A percentile compares a stretch with the other conserved stretches of the same genome.
phyloP scores from a whole-genome alignment of 805 yeast genomes.

The Saccharomycopsis oosterbeekiorum region DNA sequence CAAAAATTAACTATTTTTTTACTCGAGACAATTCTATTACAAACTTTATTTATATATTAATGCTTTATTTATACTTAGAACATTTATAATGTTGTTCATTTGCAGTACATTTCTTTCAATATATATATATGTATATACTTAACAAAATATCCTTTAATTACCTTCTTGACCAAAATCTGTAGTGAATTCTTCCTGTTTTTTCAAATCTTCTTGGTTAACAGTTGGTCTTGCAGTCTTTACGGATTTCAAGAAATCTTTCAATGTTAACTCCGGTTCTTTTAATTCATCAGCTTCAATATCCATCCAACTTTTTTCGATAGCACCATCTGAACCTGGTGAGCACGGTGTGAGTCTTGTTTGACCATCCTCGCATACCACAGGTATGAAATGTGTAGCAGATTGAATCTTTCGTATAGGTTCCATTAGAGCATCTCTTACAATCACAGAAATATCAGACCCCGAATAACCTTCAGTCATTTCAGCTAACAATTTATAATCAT shows the following conservation, averaged over 20 bases:
- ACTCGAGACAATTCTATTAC: too few species aligned
- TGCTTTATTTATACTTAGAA: too few species aligned
- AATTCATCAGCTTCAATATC: conserved; percentile 83
- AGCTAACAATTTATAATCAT: conserved; percentile 70
- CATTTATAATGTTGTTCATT: too few species aligned
- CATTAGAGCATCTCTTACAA: conserved; percentile 95
- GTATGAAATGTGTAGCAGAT: conserved; percentile 89
- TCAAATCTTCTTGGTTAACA: conserved; percentile 76
- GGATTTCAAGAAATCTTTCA: conserved; percentile 90
- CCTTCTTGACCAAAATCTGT: conserved; percentile 97
- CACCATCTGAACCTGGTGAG: conserved; percentile 90
- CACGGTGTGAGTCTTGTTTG: conserved; percentile 68
- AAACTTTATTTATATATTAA: too few species aligned
- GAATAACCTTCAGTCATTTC: conserved; percentile 96
- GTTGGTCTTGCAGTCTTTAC: conserved; percentile 90
- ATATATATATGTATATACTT: not conserved
- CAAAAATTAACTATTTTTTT: too few species aligned
- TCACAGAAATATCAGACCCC: conserved; percentile 95
- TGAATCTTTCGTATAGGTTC: conserved; percentile 95
- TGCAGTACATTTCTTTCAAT: not conserved
- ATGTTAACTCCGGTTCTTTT: conserved; percentile 78
- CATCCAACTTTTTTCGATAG: conserved; percentile 88
- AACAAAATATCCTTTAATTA: conserved; percentile 32
- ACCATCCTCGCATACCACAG: conserved; percentile 33
- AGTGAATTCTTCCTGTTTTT: conserved; percentile 79